Evolutionary conservation across 2,329 filamentous ascomycete genomes (phyloP).

Genomic region (Exserohilum turcica): DNA sequence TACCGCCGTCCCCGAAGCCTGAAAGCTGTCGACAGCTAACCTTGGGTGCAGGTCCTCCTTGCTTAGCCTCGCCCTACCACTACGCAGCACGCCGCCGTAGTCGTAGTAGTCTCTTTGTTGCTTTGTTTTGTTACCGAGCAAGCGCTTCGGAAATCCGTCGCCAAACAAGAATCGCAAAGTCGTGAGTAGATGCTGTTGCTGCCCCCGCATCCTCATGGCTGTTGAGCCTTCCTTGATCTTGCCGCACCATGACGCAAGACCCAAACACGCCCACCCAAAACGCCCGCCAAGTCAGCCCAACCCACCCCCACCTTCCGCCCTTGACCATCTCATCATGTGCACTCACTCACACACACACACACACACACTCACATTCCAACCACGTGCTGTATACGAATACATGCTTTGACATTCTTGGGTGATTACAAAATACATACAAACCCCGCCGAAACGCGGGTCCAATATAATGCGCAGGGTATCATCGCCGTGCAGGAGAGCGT

Average conservation of each 20-base stretch:
- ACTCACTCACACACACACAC: neutral
- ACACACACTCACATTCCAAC: neutral
- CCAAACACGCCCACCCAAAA: conserved; percentile 11
- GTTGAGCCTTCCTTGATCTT: conserved; percentile 9
- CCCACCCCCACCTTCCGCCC: conserved; percentile 5
- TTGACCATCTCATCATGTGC: neutral
- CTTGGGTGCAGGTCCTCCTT: neutral
- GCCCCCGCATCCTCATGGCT: conserved; percentile 22
- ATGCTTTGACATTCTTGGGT: conserved; percentile 14
- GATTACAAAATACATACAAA: conserved; percentile 12
- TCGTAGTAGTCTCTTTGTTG: too few relatives aligned
- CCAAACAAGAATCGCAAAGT: neutral
- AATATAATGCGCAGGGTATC: conserved; percentile 16
- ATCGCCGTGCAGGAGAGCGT: conserved; percentile 14
- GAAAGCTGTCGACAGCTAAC: neutral
- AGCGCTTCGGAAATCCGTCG: neutral
- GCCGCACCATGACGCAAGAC: conserved; percentile 34
- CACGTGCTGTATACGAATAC: neutral
- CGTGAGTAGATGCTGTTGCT: conserved; percentile 9
- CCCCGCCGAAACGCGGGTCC: conserved; percentile 4
- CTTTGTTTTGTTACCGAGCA: too few relatives aligned
- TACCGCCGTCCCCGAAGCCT: neutral
- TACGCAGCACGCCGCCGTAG: too few relatives aligned
- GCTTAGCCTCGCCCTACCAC: neutral
- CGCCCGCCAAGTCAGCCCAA: conserved; percentile 4